phyloP scores from a whole-genome alignment of 1,139 yeast species.

The Protomyces arabidopsidicola region DNA sequence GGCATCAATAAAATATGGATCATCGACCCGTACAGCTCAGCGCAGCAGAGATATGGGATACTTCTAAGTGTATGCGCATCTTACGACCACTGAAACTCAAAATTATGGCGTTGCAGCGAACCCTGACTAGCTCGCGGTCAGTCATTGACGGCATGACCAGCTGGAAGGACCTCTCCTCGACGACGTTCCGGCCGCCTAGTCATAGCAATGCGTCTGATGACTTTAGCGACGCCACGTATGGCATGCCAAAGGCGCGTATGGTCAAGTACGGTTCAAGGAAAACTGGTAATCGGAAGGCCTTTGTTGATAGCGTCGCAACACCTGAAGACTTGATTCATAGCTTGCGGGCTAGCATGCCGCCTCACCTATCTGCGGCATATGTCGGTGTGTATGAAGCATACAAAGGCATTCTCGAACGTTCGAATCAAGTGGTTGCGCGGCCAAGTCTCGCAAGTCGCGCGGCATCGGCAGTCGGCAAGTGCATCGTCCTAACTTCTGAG shows the following conservation, averaged over 20 bases:
- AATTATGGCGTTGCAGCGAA: slow-evolving; percentile 17
- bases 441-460: slow-evolving; percentile 12
- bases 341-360: slow-evolving; percentile 2
- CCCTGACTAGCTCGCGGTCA: slow-evolving; percentile 1
- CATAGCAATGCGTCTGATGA: not conserved
- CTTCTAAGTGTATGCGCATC: slow-evolving; percentile 23
- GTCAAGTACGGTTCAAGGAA: slow-evolving; percentile 16
- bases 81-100: slow-evolving; percentile 25
- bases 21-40: not conserved
- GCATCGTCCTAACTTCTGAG: slow-evolving; percentile 11
- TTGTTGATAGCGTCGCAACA: not conserved
- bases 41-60: slow-evolving; percentile 6
- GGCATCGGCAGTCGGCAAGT: slow-evolving; percentile 16
- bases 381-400: slow-evolving; percentile 19
- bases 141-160: slow-evolving; percentile 13
- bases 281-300: not conserved
- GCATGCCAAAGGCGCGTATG: not conserved
- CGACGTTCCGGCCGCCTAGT: not conserved
- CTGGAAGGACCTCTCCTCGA: slow-evolving; percentile 3
- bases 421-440: not conserved
- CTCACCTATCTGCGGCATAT: slow-evolving; percentile 15
- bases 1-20: not conserved
- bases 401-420: slow-evolving; percentile 7
- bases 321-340: not conserved
- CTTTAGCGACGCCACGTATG: not conserved